phyloP scores from a whole-genome alignment of 2,329 filamentous ascomycete genomes.

The Talaromyces piceae region DNA sequence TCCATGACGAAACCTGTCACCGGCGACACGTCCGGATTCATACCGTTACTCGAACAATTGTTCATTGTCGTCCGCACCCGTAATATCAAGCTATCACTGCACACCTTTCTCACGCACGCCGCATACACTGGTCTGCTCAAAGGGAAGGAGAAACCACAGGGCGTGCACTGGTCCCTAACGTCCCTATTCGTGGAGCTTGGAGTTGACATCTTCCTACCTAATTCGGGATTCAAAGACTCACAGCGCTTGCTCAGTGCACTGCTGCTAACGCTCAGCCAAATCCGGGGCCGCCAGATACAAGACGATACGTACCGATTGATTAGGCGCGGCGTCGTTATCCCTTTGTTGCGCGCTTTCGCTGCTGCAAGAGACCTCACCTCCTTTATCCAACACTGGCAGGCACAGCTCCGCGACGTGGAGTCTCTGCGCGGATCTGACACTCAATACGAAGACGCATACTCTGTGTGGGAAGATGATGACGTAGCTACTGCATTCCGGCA shows the following conservation, averaged over 20 bases:
- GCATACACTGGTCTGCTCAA: constrained; percentile 32
- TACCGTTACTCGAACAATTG: constrained; percentile 29
- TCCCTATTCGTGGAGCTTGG: constrained; percentile 36
- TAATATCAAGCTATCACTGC: constrained; percentile 33
- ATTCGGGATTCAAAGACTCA: constrained; percentile 34
- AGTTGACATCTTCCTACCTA: constrained; percentile 38
- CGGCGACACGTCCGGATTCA: constrained; percentile 23
- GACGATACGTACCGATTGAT: constrained; percentile 24
- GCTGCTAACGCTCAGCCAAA: constrained; percentile 27
- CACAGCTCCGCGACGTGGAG: constrained; percentile 31
- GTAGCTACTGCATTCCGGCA: constrained; percentile 30
- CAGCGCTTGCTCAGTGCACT: constrained; percentile 29
- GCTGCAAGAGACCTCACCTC: constrained; percentile 32
- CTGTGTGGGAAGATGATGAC: constrained; percentile 41
- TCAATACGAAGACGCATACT: constrained; percentile 18
- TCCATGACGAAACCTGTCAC: constrained; percentile 26
- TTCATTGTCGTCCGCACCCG: constrained; percentile 32
- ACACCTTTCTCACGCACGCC: constrained; percentile 34
- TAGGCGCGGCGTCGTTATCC: constrained; percentile 32
- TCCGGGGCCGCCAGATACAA: constrained; percentile 13
- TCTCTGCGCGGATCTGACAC: constrained; percentile 17
- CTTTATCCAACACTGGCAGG: constrained; percentile 35
- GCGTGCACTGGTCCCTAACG: constrained; percentile 35
- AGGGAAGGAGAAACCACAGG: constrained; percentile 20
- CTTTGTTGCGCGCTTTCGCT: constrained; percentile 34